phyloP scores from a whole-genome alignment of 495 filamentous ascomycete genomes.

The Lentithecium fluviatile region DNA sequence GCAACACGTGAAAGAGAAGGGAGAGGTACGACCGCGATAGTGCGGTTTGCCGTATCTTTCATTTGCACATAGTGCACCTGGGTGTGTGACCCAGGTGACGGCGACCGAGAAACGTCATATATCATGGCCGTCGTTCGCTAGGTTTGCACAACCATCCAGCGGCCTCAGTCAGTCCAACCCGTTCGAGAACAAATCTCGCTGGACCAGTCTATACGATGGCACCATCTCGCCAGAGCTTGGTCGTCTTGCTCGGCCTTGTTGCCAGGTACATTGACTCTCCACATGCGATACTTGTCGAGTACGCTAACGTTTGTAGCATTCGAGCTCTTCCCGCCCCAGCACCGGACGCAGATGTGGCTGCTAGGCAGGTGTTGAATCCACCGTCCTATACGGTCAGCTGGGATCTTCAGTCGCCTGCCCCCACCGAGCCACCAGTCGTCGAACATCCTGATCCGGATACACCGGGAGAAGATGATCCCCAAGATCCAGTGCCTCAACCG shows the following conservation, averaged over 20 bases:
- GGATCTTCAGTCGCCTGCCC: background rate
- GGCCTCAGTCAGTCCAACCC: background rate
- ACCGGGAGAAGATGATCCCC: background rate
- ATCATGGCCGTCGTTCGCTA: constrained; percentile 5
- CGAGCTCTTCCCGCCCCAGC: background rate
- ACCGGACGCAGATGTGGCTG: background rate
- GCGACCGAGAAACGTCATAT: constrained; percentile 31
- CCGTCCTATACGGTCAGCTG: constrained; percentile 14
- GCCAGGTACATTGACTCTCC: constrained; percentile 10
- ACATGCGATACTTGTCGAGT: background rate
- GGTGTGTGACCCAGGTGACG: constrained; percentile 16
- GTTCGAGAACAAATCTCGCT: background rate
- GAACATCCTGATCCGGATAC: background rate
- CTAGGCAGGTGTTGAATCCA: constrained; percentile 2
- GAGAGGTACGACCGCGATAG: constrained; percentile 8
- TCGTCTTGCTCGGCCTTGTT: constrained; percentile 21
- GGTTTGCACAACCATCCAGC: constrained; percentile 7
- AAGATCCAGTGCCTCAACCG: constrained; percentile 1
- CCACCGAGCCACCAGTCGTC: constrained; percentile 10
- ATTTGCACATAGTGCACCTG: constrained; percentile 26
- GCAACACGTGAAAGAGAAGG: constrained; percentile 21
- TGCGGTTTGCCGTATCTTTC: constrained; percentile 29
- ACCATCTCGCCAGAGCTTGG: constrained; percentile 10
- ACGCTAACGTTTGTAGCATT: constrained; percentile 8
- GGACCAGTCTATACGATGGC: constrained; percentile 4